Evolutionary conservation across 768 basidiomycete genomes (phyloP), one percentile per base, ranked within the genome.

Genomic region (Kwoniella sp.): DNA sequence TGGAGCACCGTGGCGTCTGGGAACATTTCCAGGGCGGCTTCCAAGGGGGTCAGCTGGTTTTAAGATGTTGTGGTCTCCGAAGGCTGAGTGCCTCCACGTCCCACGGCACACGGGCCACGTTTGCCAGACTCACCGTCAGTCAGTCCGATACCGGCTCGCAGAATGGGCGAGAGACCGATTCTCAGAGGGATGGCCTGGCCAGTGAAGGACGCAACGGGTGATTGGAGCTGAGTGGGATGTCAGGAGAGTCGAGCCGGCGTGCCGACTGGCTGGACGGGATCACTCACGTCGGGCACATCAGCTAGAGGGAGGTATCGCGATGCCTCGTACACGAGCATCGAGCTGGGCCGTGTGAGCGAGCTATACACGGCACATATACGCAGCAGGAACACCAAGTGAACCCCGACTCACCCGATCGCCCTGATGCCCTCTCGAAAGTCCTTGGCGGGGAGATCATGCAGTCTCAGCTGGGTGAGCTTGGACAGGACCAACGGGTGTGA

Each of bases 121-220:
- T n/a, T n/a, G n/a, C n/a, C n/a, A n/a, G n/a, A n/a, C n/a, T 12
- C 50, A 70, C 70, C 43, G 62, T 93, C 89, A 0, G 86, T 82
- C 89, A 98, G 92, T 15, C 90, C 89, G 57, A 92, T 76, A 5
- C 93, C 93, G 26, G 93, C 93, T 32, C 93, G 83, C 50, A 98
- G 78, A 63, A 98, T 89, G 33, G 93, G 93, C 2, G 88, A 85
- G 47, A 98, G 75, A 4, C 89, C 93, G 46, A 98, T 81, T 39
- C 82, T 80, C 7, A 85, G 81, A 61, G 84, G 86, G 73, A 98
- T 80, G 22, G 70, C 74, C 3, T 82, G 82, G 20, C 92, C 93
- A 15, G 79, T 84, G 76, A 89, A 96, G 2, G 82, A 72, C 2
- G 81, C 84, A 14, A 96, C 78, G 1, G 93, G 92, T 0, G 88